phyloP scores from a whole-genome alignment of 2,329 filamentous ascomycete species.

The Macrophomina phaseolina region DNA sequence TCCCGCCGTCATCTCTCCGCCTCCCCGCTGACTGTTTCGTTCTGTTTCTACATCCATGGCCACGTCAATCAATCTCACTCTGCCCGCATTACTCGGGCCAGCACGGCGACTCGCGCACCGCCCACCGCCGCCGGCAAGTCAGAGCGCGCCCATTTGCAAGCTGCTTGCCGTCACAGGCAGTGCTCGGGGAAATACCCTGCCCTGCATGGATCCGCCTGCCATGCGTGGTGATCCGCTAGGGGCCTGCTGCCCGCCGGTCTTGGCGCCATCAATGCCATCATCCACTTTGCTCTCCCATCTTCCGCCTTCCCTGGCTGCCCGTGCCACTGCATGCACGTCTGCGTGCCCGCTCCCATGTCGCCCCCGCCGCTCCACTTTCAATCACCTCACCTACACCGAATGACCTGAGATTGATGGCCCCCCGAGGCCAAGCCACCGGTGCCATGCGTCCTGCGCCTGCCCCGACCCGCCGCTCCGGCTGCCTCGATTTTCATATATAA shows the following conservation, averaged over 20 bases:
- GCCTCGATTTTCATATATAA: conserved; percentile 22
- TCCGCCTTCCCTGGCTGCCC: conserved; percentile 13
- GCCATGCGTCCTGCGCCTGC: background rate
- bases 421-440: conserved; percentile 26
- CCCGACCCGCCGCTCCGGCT: conserved; percentile 17
- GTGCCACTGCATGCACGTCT: conserved; percentile 26
- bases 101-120: background rate
- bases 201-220: conserved; percentile 27
- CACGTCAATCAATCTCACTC: conserved; percentile 21
- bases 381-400: conserved; percentile 27
- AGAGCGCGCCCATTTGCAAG: conserved; percentile 22
- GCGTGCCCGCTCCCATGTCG: conserved; percentile 26
- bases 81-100: conserved; percentile 4
- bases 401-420: conserved; percentile 27
- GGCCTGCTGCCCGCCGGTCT: conserved; percentile 5
- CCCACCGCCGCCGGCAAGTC: conserved; percentile 15
- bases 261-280: conserved; percentile 25
- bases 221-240: conserved; percentile 13
- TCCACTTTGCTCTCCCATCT: conserved; percentile 16
- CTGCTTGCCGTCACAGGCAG: conserved; percentile 18
- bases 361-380: conserved; percentile 28
- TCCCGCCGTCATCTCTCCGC: conserved; percentile 13
- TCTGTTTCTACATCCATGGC: conserved; percentile 11
- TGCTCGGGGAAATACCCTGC: conserved; percentile 24
- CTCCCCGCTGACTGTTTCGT: conserved; percentile 17